Percentiles rank a stretch among this genome's conserved stretches.
These are phyloP conservation scores for Aspergillus steynii DNA, from an alignment of 495 filamentous ascomycete genomes.

Conservation along the genomic window DNA sequence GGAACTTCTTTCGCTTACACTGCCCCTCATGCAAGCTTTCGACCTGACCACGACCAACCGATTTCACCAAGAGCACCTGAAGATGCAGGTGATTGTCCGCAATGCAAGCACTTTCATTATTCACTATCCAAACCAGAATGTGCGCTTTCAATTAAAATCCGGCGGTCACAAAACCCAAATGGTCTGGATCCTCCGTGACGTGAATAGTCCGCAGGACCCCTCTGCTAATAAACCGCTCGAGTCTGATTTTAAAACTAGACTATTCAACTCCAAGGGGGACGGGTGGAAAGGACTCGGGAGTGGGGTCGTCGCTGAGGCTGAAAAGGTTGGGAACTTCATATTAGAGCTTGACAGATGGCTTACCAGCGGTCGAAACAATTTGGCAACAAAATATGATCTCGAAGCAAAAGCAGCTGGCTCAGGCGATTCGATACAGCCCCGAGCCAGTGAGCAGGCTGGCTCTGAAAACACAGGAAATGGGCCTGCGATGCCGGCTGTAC, in stretches of 20 bases:
- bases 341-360: conserved; percentile 35
- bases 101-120: conserved; percentile 46
- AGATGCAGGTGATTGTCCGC: conserved; percentile 41
- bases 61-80: conserved; percentile 23
- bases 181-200: conserved; percentile 46
- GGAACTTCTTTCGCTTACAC: conserved; percentile 56
- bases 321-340: conserved; percentile 45
- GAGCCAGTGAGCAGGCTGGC: not conserved
- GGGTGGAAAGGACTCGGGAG: conserved; percentile 52
- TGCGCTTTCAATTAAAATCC: conserved; percentile 39
- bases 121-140: conserved; percentile 39
- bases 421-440: not conserved
- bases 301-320: conserved; percentile 40
- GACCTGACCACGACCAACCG: conserved; percentile 39
- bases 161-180: conserved; percentile 29
- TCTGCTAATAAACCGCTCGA: conserved; percentile 20
- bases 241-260: conserved; percentile 27
- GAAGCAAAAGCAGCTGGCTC: not conserved
- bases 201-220: conserved; percentile 20
- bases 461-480: not conserved
- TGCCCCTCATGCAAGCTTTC: conserved; percentile 69
- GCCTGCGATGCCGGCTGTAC: not conserved
- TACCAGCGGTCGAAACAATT: not conserved
- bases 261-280: conserved; percentile 46
- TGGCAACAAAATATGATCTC: not conserved